These are phyloP conservation scores for Aspergillus pseudoterreus DNA, from an alignment of 2,329 filamentous ascomycete species.

Conservation along the genomic window DNA sequence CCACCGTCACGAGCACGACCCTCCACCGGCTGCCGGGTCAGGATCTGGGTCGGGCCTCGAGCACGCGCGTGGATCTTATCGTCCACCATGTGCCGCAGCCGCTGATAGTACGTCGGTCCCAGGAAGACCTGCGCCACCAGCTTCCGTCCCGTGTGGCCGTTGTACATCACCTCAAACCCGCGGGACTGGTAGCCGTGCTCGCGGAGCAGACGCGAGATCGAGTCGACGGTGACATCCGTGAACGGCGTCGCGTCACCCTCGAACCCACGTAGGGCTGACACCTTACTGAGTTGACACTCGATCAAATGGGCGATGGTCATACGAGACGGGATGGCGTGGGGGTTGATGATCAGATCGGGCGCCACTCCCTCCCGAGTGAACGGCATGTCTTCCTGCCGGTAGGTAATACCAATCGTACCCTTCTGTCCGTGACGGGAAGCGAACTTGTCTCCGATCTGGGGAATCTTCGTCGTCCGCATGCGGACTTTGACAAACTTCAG, in stretches of 20 bases:
- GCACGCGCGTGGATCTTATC: constrained; percentile 99
- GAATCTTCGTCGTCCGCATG: constrained; percentile 94
- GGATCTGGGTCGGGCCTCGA: constrained; percentile 91
- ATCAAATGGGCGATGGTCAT: constrained; percentile 99
- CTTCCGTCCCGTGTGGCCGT: constrained; percentile 94
- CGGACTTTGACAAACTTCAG: constrained; percentile 96
- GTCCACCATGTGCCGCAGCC: constrained; percentile 98
- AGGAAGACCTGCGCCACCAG: constrained; percentile 93
- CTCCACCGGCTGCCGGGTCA: constrained; percentile 95
- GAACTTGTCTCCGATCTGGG: constrained; percentile 98
- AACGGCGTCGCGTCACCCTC: constrained; percentile 98
- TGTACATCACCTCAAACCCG: constrained; percentile 98
- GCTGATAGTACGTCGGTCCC: constrained; percentile 97
- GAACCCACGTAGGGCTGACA: constrained; percentile 85
- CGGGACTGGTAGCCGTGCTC: constrained; percentile 93
- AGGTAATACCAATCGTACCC: constrained; percentile 98
- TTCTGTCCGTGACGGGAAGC: constrained; percentile 99
- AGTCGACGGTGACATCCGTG: constrained; percentile 94
- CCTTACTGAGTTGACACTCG: constrained; percentile 95
- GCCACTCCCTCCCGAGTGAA: constrained; percentile 89
- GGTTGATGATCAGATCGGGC: constrained; percentile 97
- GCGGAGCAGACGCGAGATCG: constrained; percentile 78
- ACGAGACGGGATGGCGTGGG: constrained; percentile 97
- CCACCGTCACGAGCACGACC: constrained; percentile 97
- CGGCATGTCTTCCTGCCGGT: constrained; percentile 97